These are phyloP conservation scores for Cubamyces lactineus DNA, from an alignment of 768 basidiomycete genomes.

Conservation along the genomic window DNA sequence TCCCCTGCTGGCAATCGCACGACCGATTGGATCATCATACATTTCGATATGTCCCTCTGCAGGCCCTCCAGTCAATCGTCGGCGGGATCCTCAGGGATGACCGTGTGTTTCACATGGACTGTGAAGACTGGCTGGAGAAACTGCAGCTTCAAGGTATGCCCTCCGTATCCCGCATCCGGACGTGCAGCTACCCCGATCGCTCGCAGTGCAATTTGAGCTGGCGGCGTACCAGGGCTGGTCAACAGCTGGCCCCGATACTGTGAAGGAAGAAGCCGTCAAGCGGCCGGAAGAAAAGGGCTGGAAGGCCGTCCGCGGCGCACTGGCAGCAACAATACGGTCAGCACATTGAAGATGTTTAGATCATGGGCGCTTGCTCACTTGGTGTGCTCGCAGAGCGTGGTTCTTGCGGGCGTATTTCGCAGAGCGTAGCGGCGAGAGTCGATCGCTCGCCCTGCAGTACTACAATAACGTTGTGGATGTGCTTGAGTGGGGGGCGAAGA, in stretches of 20 bases:
- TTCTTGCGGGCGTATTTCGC: slow-evolving; percentile 20
- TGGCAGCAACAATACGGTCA: slow-evolving; percentile 23
- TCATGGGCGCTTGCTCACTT: background rate
- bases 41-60: background rate
- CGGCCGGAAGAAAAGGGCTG: slow-evolving; percentile 30
- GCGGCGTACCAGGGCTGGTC: slow-evolving; percentile 37
- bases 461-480: slow-evolving; percentile 22
- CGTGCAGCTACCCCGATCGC: background rate
- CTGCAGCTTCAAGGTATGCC: slow-evolving; percentile 43
- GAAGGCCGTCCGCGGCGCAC: slow-evolving; percentile 32
- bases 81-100: slow-evolving; percentile 45
- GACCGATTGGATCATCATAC: background rate
- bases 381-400: slow-evolving; percentile 10
- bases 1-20: background rate
- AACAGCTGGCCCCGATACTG: slow-evolving; percentile 35
- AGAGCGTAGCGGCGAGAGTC: slow-evolving; percentile 5
- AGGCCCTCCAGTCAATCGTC: slow-evolving; percentile 39
- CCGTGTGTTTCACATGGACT: slow-evolving; percentile 43
- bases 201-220: slow-evolving; percentile 39
- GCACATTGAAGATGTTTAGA: background rate
- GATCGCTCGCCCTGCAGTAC: slow-evolving; percentile 6
- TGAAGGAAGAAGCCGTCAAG: slow-evolving; percentile 39
- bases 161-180: background rate
- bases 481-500: slow-evolving; percentile 26
- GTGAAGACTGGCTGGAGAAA: slow-evolving; percentile 38